Conservation (phyloP, 192 early-diverging fungal species). For the Chytriomyces hyalinus region DNA sequence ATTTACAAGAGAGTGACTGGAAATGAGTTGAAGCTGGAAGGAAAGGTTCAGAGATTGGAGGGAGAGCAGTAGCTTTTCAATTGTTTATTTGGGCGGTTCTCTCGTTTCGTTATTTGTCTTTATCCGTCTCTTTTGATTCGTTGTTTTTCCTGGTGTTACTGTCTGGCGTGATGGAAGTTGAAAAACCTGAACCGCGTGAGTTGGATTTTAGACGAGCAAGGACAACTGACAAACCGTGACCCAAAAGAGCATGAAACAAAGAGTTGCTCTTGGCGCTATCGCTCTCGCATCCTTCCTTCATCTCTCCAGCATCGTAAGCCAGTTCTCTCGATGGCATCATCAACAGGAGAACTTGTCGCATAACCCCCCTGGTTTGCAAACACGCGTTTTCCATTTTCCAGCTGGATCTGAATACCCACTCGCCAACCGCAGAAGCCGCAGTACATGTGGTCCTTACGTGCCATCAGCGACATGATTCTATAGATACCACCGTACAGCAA, state of each 20-base stretch:
- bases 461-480: too few species aligned
- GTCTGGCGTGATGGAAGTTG: neutral
- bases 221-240: too few species aligned
- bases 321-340: too few species aligned
- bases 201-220: neutral
- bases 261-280: neutral
- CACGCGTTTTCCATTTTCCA: too few species aligned
- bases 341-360: too few species aligned
- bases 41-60: constrained; percentile 62
- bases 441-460: too few species aligned
- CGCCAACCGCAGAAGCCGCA: too few species aligned
- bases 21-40: constrained; percentile 63
- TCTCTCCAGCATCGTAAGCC: neutral
- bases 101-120: neutral
- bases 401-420: too few species aligned
- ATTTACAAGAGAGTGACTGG: constrained; percentile 76
- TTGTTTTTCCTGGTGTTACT: neutral
- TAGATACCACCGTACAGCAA: too few species aligned
- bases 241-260: neutral
- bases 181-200: neutral
- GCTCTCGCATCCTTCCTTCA: neutral
- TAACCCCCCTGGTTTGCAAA: too few species aligned
- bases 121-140: neutral
- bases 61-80: constrained; percentile 48
- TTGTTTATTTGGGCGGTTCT: neutral